Percentiles rank a stretch among this genome's conserved stretches.
These are phyloP conservation scores for Inga leiocalycina DNA, from an alignment of 306 rosid species.

Conservation along the genomic window DNA sequence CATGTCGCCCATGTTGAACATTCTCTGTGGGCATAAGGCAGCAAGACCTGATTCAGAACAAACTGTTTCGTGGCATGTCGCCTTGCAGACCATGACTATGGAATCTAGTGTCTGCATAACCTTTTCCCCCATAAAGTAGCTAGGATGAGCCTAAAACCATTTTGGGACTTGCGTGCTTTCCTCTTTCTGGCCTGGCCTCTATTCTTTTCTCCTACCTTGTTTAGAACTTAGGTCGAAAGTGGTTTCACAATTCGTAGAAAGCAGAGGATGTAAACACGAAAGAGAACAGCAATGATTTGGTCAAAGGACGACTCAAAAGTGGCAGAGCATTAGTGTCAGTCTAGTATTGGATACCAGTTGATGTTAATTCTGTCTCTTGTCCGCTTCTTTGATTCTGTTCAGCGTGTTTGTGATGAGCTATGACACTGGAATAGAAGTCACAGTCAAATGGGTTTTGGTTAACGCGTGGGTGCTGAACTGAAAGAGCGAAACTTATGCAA, in stretches of 20 bases:
- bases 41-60: background rate
- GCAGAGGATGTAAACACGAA: background rate
- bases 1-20: background rate
- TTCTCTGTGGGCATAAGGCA: background rate
- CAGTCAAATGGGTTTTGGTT: background rate
- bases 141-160: background rate
- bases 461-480: background rate
- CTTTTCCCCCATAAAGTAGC: background rate
- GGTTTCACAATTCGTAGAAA: background rate
- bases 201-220: background rate
- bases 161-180: background rate
- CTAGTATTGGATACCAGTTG: background rate
- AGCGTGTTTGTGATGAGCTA: background rate
- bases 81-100: background rate
- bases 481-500: background rate
- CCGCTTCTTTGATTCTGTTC: background rate
- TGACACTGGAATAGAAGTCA: background rate
- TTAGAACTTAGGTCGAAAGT: background rate
- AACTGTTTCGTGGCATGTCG: background rate
- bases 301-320: background rate
- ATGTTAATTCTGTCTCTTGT: background rate
- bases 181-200: background rate
- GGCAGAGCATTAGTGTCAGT: background rate
- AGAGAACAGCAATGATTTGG: background rate
- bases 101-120: background rate